These are phyloP conservation scores for Wallemia mellicola DNA, from an alignment of 1,284 basidiomycete species.

Conservation along the genomic window DNA sequence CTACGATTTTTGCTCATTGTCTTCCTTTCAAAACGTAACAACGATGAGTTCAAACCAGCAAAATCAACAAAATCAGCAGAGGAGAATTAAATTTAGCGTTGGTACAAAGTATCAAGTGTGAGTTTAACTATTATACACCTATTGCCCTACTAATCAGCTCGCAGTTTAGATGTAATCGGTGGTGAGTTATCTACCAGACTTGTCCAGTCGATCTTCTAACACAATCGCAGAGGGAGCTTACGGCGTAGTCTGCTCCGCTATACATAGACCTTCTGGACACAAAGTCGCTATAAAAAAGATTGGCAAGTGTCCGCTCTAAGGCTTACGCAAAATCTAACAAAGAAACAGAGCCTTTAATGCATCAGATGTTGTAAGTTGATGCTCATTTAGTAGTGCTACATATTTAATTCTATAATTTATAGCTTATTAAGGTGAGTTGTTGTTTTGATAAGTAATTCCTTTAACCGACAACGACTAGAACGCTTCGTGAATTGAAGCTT, in stretches of 20 bases:
- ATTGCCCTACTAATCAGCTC: background rate
- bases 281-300: constrained; percentile 59
- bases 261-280: constrained; percentile 42
- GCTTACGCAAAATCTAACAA: too few species aligned
- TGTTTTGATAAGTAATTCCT: too few species aligned
- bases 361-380: too few species aligned
- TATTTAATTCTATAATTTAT: too few species aligned
- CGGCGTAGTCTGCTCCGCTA: constrained; percentile 23
- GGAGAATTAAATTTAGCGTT: background rate
- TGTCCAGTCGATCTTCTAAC: too few species aligned
- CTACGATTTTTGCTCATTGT: background rate
- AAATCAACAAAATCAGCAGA: background rate
- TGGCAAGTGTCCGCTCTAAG: too few species aligned
- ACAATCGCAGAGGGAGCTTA: background rate
- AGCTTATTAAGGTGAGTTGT: too few species aligned
- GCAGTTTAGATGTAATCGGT: background rate
- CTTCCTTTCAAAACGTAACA: too few species aligned
- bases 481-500: constrained; percentile 64
- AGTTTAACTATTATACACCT: background rate
- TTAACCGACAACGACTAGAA: too few species aligned
- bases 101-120: background rate
- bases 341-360: constrained; percentile 63
- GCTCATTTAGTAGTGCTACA: too few species aligned
- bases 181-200: too few species aligned
- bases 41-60: background rate